Percentiles rank a stretch among this genome's conserved stretches.
Conservation (phyloP, 768 basidiomycete genomes). For the Leccinum imitatum region DNA sequence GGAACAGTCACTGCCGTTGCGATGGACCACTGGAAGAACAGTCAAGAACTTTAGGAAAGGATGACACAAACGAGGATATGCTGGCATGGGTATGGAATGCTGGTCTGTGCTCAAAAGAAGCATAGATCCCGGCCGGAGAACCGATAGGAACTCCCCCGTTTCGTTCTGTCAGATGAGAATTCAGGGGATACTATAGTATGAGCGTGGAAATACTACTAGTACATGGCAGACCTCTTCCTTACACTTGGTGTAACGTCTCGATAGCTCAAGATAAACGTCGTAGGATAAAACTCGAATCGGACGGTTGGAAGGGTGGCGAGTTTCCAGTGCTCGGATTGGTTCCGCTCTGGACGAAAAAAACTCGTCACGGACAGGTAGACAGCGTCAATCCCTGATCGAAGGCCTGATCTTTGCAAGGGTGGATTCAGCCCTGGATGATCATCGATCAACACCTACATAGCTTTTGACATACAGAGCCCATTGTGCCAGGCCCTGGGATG, state of each 20-base stretch:
- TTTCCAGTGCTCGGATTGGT: conserved; percentile 90
- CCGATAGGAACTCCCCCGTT: too few relatives aligned
- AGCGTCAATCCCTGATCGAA: conserved; percentile 28
- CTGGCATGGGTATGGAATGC: not conserved
- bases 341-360: conserved; percentile 91
- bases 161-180: too few relatives aligned
- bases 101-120: too few relatives aligned
- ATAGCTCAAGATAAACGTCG: conserved; percentile 93
- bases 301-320: conserved; percentile 86
- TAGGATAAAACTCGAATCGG: conserved; percentile 93
- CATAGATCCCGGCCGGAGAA: too few relatives aligned
- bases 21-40: conserved; percentile 11
- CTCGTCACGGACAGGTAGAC: conserved; percentile 86
- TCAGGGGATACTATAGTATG: too few relatives aligned
- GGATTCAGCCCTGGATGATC: too few relatives aligned
- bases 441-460: too few relatives aligned
- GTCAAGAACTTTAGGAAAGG: not conserved
- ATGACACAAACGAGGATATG: too few relatives aligned
- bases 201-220: conserved; percentile 2
- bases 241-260: conserved; percentile 94
- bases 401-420: too few relatives aligned
- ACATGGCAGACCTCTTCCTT: conserved; percentile 67
- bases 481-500: too few relatives aligned
- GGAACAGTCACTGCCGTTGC: conserved; percentile 26
- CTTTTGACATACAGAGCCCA: too few relatives aligned